Base-by-base conservation (phyloP, 306 rosid genomes). In the Notholithocarpus densiflorus region DNA sequence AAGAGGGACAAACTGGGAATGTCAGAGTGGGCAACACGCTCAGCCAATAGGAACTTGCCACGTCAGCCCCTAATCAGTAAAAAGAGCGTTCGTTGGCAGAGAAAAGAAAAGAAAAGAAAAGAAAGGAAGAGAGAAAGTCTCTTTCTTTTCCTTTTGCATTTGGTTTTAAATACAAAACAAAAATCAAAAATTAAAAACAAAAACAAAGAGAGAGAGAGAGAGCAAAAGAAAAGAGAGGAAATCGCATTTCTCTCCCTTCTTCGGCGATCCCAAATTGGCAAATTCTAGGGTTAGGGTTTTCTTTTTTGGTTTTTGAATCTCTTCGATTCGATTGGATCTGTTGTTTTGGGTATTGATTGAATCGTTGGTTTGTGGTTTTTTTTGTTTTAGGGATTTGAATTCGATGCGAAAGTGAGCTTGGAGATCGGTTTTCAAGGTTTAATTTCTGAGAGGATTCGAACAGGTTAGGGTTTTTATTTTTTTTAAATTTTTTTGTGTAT, bases 241-340 rank as follows among this genome's bases (percentile, higher is more conserved):
- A 77, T 40, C 84, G 79, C 81, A 81, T 65, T 71, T 85, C 88
- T 77, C 81, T 75, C 86, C 69, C 62, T n/a, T 65, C 51, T 40
- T 61, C 79, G 14, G 71, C 75, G 86, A 85, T 91, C 89, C 88
- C 77, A 85, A 89, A 75, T 83, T 82, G 14, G 11, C 45, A 40
- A 40, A 11, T 14, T 24, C 76, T 69, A 78, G 85, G 93, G 92
- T 88, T 89, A 87, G 93, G 97, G 88, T 89, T 90, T 72, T 79
- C 53, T 23, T 81, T 53, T 71, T 66, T 32, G 64, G 64, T 51
- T 29, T 18, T 78, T 57, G 12, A n/a, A n/a, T 26, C 9, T n/a
- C 6, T 78, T 6, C 68, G 72, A 3, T 11, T 60, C 19, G n/a
- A 15, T 62, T 43, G 27, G 65, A 55, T 79, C 68, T 56, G 8